Evolutionary conservation across 352 stramenopile genomes (phyloP), one percentile per base, ranked within the genome.

Genomic region (Globisporangium viniferum): DNA sequence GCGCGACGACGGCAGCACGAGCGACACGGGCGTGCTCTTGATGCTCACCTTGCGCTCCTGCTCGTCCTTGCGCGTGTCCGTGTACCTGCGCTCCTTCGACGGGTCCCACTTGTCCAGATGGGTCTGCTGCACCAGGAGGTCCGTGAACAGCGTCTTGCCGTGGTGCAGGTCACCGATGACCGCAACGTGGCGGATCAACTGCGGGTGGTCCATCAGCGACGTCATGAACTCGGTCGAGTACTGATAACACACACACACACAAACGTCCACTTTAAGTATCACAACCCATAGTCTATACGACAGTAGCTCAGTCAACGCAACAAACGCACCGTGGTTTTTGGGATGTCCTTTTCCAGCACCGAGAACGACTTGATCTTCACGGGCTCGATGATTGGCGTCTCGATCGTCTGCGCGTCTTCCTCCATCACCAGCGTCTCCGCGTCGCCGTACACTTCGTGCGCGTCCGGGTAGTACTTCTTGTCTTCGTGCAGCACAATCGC

Each of bases 401-500:
- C 94, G 64, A 99, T 97, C 39, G 96, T 90, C 83, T 99, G 98
- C 36, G 97, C 95, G 84, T 99, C 98, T 76, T 99, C 98, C 74
- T 99, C 98, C 75, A 99, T 94, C 15, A 99, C 97, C 3, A 99
- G 86, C 39, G 97, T 99, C 66, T 99, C 95, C 3, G 93, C 97
- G 53, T 98, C 97, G 14, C 95, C 94, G 76, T 97, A 99, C 20
- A 99, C 94, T 66, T 99, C 93, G 59, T 97, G 81, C 5, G 97
- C 97, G 3, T 98, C 96, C 18, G 98, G 97, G 79, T 99, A 99
- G 71, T 99, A 99, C 65, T 99, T 92, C 79, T 99, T 99, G 80
- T 99, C 98, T 79, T 99, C 98, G 69, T 99, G 97, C 39, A 99
- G 82, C n/a, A 99, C 96, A 72, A 99, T 99, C 1, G 93, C 91